phyloP scores from a whole-genome alignment of 345 rosid species.

The Sonneratia caseolaris region DNA sequence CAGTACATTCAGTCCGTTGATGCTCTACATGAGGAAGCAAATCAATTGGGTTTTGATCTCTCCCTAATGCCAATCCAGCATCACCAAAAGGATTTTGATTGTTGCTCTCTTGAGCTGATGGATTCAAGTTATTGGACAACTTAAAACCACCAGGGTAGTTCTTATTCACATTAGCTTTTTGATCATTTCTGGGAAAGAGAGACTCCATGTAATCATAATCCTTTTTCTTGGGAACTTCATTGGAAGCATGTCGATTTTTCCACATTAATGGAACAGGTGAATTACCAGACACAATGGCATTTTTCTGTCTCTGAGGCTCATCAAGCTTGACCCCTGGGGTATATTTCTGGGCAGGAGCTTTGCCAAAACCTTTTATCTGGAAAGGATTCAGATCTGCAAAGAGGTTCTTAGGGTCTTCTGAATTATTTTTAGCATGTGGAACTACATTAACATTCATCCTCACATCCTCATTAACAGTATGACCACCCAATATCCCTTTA shows the following conservation, averaged over 20 bases:
- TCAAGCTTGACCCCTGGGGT: conserved; percentile 42
- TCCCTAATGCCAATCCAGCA: conserved; percentile 27
- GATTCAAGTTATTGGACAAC: conserved; percentile 28
- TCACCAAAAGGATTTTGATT: conserved; percentile 27
- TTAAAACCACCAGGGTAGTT: conserved; percentile 30
- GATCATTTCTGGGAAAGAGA: conserved; percentile 55
- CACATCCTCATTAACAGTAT: conserved; percentile 41
- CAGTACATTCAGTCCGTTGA: conserved; percentile 21
- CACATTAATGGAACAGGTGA: conserved; percentile 73
- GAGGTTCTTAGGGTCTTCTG: conserved; percentile 66
- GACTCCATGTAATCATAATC: conserved; percentile 63
- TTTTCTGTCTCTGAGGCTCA: conserved; percentile 48
- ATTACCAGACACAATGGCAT: conserved; percentile 44
- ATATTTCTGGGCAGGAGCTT: conserved; percentile 41
- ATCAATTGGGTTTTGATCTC: conserved; percentile 29
- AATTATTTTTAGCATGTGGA: conserved; percentile 53
- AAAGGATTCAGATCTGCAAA: conserved; percentile 96
- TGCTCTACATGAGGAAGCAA: conserved; percentile 22
- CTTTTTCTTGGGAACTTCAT: conserved; percentile 73
- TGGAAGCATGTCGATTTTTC: conserved; percentile 71
- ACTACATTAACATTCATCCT: conserved; percentile 65
- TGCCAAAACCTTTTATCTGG: conserved; percentile 74
- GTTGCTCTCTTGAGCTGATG: conserved; percentile 28
- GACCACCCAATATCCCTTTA: conserved; percentile 55
- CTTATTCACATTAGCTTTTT: conserved; percentile 50